phyloP scores from a whole-genome alignment of 306 rosid species.

The Acacia crassicarpa region DNA sequence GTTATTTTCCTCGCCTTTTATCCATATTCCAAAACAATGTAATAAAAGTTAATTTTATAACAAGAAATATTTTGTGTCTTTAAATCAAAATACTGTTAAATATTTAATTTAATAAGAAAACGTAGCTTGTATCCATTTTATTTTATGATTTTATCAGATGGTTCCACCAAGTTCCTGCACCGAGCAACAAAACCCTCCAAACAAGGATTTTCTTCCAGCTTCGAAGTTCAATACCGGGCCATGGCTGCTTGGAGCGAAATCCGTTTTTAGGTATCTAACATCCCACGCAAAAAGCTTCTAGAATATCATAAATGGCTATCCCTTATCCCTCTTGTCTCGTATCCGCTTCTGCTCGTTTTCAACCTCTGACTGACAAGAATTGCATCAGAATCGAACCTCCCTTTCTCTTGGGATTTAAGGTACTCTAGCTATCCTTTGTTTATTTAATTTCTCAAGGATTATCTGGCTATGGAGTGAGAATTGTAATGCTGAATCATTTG shows the following conservation, averaged over 20 bases:
- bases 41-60: too few relatives aligned
- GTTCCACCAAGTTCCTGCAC: background rate
- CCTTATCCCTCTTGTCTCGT: slow-evolving; percentile 47
- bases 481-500: background rate
- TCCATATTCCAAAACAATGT: background rate
- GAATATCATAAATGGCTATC: slow-evolving; percentile 45
- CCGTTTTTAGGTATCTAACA: background rate
- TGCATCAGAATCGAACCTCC: slow-evolving; percentile 32
- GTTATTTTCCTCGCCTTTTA: too few relatives aligned
- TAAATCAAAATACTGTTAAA: background rate
- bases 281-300: background rate
- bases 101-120: background rate
- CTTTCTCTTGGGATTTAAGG: slow-evolving; percentile 44
- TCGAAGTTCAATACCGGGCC: background rate
- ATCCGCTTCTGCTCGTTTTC: slow-evolving; percentile 52
- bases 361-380: slow-evolving; percentile 31
- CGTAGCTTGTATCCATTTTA: background rate
- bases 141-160: background rate
- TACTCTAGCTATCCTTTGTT: slow-evolving; percentile 19
- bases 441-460: background rate
- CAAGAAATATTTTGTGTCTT: background rate
- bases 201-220: background rate
- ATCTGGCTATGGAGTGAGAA: background rate
- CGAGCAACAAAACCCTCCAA: background rate
- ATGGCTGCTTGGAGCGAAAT: slow-evolving; percentile 27